Evolutionary conservation across 2,329 filamentous ascomycete species (phyloP), one percentile per base, ranked within the genome.

Genomic region (Trichoderma cornu-damae): DNA sequence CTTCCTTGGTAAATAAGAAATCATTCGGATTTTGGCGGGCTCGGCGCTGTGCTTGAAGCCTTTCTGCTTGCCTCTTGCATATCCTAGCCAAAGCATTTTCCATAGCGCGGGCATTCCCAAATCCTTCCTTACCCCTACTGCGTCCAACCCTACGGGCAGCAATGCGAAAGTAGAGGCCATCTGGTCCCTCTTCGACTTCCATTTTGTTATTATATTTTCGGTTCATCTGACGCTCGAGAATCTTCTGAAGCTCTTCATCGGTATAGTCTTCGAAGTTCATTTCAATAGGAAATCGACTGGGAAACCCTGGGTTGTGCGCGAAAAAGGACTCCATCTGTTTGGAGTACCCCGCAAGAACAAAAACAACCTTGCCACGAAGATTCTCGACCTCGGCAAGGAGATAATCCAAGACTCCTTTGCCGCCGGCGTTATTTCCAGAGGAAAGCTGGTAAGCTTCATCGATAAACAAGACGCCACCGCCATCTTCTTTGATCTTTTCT

Each of bases 281-380:
- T 32, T 78, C 72, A 9, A 82, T 73, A 0, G 88, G 88, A 35
- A 93, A 85, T 0, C 88, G 82, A 61, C 86, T 89, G 0, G 80
- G 75, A 2, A 92, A 73, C 0, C 89, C 88, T 0, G 83, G 83
- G 43, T 92, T 92, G 60, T 91, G 87, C 0, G 81, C 76, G 46
- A 89, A 90, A 67, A 92, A 90, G 0, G 77, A 77, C 63, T 92
- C 87, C 88, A 93, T 92, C 61, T 88, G 77, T 62, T 84, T 85
- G 48, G 77, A 77, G 68, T 92, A 92, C 0, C 89, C 88, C 0
- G 88, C 88, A 2, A 93, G 73, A 0, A 92, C 76, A 53, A 92
- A 88, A 0, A 86, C 82, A 0, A 92, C 69, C 62, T 87, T 87
- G 0, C 87, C 88, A 0, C 77, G 80, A 1, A 83, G 75, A 51